Percentiles rank a stretch among this genome's conserved stretches.
phyloP scores from a whole-genome alignment of 208 protist species.

The Tritrichomonas musculus region DNA sequence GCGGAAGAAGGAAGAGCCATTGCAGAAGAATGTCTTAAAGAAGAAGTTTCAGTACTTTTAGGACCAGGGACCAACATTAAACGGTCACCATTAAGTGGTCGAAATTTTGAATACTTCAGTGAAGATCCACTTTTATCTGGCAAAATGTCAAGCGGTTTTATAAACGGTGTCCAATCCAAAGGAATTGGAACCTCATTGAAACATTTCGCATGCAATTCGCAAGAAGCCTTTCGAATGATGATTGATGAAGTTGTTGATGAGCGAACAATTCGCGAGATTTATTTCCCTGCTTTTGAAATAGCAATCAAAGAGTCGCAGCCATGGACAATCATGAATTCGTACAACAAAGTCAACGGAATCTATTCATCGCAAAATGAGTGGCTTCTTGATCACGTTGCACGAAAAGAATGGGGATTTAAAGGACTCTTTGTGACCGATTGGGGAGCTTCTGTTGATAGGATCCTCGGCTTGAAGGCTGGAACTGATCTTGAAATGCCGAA shows the following conservation, averaged over 20 bases:
- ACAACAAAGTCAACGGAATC: neutral
- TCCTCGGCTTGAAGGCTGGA: neutral
- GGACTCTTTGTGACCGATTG: slow-evolving; percentile 50
- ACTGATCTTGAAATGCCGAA: neutral
- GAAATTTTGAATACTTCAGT: slow-evolving; percentile 58
- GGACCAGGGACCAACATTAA: slow-evolving; percentile 51
- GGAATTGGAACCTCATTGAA: slow-evolving; percentile 49
- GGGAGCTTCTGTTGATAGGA: neutral
- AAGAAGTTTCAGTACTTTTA: no score
- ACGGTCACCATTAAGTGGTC: slow-evolving; percentile 51
- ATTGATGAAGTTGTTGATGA: slow-evolving; percentile 39
- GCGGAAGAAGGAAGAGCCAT: neutral
- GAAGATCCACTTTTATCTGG: slow-evolving; percentile 51
- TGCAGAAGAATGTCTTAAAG: slow-evolving; percentile 51
- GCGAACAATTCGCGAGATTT: slow-evolving; percentile 46
- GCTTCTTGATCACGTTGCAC: neutral
- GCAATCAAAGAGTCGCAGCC: neutral
- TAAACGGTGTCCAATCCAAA: slow-evolving; percentile 42
- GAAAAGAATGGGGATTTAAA: slow-evolving; percentile 44
- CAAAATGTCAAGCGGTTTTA: neutral
- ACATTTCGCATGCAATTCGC: slow-evolving; percentile 56
- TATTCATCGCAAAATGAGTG: neutral
- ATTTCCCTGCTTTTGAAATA: slow-evolving; percentile 44
- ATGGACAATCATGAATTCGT: slow-evolving; percentile 14
- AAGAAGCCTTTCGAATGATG: slow-evolving; percentile 42